These are phyloP conservation scores for Metschnikowia shivogae DNA, from an alignment of 805 yeast species.

Conservation along the genomic window DNA sequence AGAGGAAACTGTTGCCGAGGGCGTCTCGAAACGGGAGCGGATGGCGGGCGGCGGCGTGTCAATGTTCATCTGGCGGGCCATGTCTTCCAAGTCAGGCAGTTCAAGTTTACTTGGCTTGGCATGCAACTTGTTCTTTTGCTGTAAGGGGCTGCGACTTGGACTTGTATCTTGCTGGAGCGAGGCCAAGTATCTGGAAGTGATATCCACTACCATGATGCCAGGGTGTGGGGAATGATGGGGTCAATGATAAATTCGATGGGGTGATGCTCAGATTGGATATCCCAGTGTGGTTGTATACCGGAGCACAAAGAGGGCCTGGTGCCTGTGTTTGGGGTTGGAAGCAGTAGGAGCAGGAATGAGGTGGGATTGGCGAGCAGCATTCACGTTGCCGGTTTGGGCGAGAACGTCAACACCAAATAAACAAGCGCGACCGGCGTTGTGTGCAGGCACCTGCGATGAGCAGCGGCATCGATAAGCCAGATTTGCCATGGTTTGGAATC, in stretches of 20 bases:
- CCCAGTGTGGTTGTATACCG: background rate
- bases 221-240: conserved; percentile 19
- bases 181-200: conserved; percentile 35
- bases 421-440: too few species aligned
- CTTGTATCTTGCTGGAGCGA: conserved; percentile 25
- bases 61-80: conserved; percentile 36
- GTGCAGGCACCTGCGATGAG: too few species aligned
- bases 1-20: conserved; percentile 40
- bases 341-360: background rate
- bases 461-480: too few species aligned
- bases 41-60: conserved; percentile 24
- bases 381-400: conserved; percentile 3
- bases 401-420: conserved; percentile 1
- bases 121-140: conserved; percentile 27
- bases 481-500: too few species aligned
- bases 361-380: background rate
- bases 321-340: background rate
- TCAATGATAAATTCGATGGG: background rate
- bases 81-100: conserved; percentile 31
- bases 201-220: conserved; percentile 23
- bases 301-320: background rate
- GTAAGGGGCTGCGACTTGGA: conserved; percentile 28
- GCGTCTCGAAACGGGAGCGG: conserved; percentile 34
- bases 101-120: conserved; percentile 16
- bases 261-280: too few species aligned